Conservation (phyloP, 2,329 filamentous ascomycete genomes). For the Elsinoe batatas region DNA sequence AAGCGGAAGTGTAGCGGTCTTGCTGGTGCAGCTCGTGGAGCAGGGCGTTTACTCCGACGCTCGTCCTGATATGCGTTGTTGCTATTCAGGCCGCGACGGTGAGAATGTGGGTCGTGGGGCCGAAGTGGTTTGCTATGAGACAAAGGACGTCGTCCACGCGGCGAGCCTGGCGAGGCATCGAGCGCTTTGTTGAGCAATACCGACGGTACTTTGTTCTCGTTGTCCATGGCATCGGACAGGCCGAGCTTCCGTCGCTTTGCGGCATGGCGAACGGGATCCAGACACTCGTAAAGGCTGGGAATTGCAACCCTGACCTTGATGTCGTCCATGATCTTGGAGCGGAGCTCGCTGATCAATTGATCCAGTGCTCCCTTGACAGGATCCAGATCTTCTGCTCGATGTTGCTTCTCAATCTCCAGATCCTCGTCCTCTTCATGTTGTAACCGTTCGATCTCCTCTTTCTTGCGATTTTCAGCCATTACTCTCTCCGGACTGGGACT, state of each 20-base stretch:
- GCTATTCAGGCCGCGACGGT: constrained; percentile 29
- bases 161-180: constrained; percentile 56
- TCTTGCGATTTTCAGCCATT: constrained; percentile 42
- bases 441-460: constrained; percentile 56
- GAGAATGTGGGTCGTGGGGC: constrained; percentile 35
- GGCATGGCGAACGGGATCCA: constrained; percentile 71
- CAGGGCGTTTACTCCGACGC: constrained; percentile 46
- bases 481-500: constrained; percentile 44
- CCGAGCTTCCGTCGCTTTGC: constrained; percentile 73
- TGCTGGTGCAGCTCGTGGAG: constrained; percentile 47
- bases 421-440: constrained; percentile 70
- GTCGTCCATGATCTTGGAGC: constrained; percentile 77
- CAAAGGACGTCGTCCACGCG: constrained; percentile 38
- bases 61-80: constrained; percentile 46
- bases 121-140: constrained; percentile 33
- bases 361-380: constrained; percentile 78
- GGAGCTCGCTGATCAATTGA: constrained; percentile 67
- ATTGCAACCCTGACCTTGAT: constrained; percentile 80
- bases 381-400: constrained; percentile 78
- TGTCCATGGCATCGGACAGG: constrained; percentile 53
- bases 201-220: constrained; percentile 46
- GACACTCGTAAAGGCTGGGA: constrained; percentile 66
- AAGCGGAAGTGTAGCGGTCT: constrained; percentile 75
- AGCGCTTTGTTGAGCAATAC: constrained; percentile 39
- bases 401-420: constrained; percentile 79